Base-by-base conservation (phyloP, 2,329 filamentous ascomycete genomes). In the Pyrenochaeta sp. region DNA sequence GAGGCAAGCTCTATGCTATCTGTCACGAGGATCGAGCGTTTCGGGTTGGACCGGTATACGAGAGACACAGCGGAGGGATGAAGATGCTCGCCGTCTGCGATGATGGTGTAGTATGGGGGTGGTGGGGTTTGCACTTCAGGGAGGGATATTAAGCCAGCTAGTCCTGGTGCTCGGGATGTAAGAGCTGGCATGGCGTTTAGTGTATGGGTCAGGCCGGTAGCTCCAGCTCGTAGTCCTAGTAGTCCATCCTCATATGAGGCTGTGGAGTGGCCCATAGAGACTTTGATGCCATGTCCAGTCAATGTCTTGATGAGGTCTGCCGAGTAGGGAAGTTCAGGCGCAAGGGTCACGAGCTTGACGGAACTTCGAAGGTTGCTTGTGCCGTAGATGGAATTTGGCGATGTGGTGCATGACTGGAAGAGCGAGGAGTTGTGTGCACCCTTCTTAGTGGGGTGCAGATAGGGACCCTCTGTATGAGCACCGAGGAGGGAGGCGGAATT, bases 381-480 rank as follows among this genome's bases (percentile, higher is more conserved):
- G n/a, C 84, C 84, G 61, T 86, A 86, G 13, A 85, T 71, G 24
- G 74, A 63, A 8, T 60, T 50, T 0, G 79, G 74, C 2, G 73
- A 56, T 2, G 72, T 75, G 34, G 65, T 68, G 32, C 80, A 76
- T 10, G 66, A 54, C 43, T 78, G 74, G 68, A 84, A 83, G 44
- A 82, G 78, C 24, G 76, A 73, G 27, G 75, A 70, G 59, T 82
- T 80, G 67, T 86, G 84, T 6, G 84, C 84, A 39, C 85, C 85
- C 67, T 83, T 84, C 67, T 86, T 86, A 3, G 74, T 72, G 1
- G 82, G 79, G 57, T 82, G 78, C 5, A 87, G 79, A 64, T 84
- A 86, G 7, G 85, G 84, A 2, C 84, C 85, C 78, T 86, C 84
- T 19, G 79, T 78, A 65, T 86, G 85, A n/a, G 83, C 83, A 30